Percentiles rank a stretch among this genome's conserved stretches.
Evolutionary conservation across 2,329 filamentous ascomycete genomes (phyloP).

Genomic region (Ophiocordyceps camponoti-floridani): DNA sequence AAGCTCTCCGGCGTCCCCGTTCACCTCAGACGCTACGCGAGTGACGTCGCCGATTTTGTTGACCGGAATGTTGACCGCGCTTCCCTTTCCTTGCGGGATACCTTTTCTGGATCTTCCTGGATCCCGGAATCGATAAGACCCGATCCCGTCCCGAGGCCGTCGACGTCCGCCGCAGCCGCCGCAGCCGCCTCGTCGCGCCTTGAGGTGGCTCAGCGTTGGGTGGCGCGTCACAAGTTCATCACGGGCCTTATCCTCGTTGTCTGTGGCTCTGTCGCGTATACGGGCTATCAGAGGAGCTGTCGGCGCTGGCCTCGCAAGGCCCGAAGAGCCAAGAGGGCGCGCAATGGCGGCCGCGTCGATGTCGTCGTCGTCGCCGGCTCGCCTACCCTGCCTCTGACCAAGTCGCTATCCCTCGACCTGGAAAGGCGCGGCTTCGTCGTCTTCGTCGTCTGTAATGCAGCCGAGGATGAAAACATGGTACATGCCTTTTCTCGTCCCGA

Average conservation of each 20-base stretch:
- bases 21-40: slow-evolving; percentile 53
- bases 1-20: slow-evolving; percentile 35
- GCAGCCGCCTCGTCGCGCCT: slow-evolving; percentile 16
- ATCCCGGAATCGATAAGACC: slow-evolving; percentile 51
- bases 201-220: slow-evolving; percentile 51
- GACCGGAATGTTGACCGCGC: slow-evolving; percentile 67
- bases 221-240: slow-evolving; percentile 52
- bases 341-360: slow-evolving; percentile 72
- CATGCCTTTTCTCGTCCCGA: slow-evolving; percentile 62
- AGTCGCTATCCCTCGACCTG: slow-evolving; percentile 67
- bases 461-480: slow-evolving; percentile 69
- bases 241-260: slow-evolving; percentile 55
- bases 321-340: slow-evolving; percentile 59
- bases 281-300: slow-evolving; percentile 29
- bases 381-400: slow-evolving; percentile 65
- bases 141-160: slow-evolving; percentile 24
- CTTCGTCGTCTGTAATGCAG: slow-evolving; percentile 71
- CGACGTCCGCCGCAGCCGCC: slow-evolving; percentile 10
- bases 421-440: slow-evolving; percentile 87
- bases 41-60: slow-evolving; percentile 60
- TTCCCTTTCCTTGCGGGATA: slow-evolving; percentile 51
- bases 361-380: slow-evolving; percentile 82
- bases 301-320: slow-evolving; percentile 37
- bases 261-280: slow-evolving; percentile 45
- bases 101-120: slow-evolving; percentile 50